Evolutionary conservation across 495 filamentous ascomycete species (phyloP), one percentile per base, ranked within the genome.

Genomic region (Friedmanniomyces endolithicus): DNA sequence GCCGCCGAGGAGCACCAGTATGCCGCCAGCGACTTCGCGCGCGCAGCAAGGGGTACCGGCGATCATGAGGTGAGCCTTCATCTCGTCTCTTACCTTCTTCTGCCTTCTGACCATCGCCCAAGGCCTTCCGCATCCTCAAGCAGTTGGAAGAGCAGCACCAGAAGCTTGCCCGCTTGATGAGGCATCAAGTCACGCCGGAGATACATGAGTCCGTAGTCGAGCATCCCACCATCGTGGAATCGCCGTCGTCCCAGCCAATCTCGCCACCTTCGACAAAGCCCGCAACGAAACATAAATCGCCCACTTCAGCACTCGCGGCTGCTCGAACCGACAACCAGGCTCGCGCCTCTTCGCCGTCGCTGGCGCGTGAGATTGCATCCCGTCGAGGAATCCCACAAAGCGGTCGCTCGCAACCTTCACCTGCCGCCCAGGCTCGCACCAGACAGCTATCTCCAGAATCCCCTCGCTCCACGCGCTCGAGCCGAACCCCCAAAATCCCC

Each of bases 21-120:
- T 35, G 92, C 92, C 20, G 92, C 92, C 1, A 85, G 82, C 48
- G 86, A 95, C 62, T 97, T 95, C 69, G 81, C 88, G 45, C 84
- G 83, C 31, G 90, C 88, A 25, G 81, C 85, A 14, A 80, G 81
- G 59, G 75, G 73, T 25, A 92, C 86, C 11, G 75, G 74, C 11
- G 89, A 94, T 65, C 72, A 74, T 52, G 92, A 97, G 74, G 81
- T 83, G 62, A 39, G 60, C 55, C 17, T 29, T 12, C 17, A 37
- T 31, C 50, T 11, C 25, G 9, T 23, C 14, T 50, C 19, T n/a
- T 22, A 11, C 11, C n/a, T 20, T 35, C n/a, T 41, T 19, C 24
- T 19, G 12, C 1, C 33, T 16, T 34, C 50, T 60, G 63, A 39
- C 68, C 17, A 7, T 0, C 12, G 23, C 31, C 17, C 17, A 48